Evolutionary conservation across 2,329 filamentous ascomycete genomes (phyloP).

Genomic region (Neonectria punicea): DNA sequence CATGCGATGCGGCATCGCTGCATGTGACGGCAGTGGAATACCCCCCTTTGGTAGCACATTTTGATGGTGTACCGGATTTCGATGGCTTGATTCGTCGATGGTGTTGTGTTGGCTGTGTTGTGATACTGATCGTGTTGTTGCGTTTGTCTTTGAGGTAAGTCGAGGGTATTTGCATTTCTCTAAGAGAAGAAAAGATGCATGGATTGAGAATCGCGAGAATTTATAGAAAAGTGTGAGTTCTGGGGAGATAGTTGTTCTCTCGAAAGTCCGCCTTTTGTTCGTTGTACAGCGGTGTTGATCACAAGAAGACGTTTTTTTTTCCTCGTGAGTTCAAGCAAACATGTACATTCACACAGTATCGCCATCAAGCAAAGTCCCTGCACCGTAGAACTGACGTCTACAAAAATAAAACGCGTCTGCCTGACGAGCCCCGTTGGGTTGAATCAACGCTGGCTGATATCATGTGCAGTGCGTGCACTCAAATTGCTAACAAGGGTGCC

Average conservation of each 20-base stretch:
- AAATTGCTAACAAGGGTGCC: background rate
- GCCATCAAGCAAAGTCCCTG: background rate
- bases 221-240: background rate
- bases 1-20: slow-evolving; percentile 20
- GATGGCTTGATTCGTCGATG: background rate
- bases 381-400: background rate
- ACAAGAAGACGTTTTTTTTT: background rate
- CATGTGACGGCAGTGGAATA: slow-evolving; percentile 38
- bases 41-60: slow-evolving; percentile 38
- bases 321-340: background rate
- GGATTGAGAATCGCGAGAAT: background rate
- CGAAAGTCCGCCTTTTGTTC: background rate
- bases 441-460: background rate
- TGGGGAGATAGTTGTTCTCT: background rate
- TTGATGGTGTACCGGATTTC: background rate
- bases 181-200: background rate
- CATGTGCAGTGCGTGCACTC: background rate
- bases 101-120: background rate
- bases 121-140: too few species aligned
- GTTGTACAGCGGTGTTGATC: background rate
- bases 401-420: background rate
- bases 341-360: background rate
- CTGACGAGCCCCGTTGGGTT: background rate
- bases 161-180: background rate
- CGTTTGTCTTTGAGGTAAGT: background rate